Evolutionary conservation across 1,284 basidiomycete species (phyloP).

Genomic region (Blastosporella zonata): DNA sequence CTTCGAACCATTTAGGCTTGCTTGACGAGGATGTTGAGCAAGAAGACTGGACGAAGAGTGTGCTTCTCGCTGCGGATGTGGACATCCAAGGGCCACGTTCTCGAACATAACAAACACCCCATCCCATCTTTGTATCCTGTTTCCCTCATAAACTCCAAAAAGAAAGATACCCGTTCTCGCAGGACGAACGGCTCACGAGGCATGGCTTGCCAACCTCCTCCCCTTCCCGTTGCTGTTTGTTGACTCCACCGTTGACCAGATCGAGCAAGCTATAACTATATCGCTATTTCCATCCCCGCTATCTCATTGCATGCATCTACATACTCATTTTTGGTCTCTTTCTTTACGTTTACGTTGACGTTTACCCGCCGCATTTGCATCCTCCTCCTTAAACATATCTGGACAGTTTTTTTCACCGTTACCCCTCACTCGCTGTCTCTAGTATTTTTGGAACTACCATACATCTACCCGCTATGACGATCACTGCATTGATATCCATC

Average conservation of each 20-base stretch:
- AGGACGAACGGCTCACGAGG: slow-evolving; percentile 2
- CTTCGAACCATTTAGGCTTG: slow-evolving; percentile 42
- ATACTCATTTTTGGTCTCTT: neutral
- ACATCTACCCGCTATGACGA: slow-evolving; percentile 8
- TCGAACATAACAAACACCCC: neutral
- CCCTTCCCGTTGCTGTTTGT: neutral
- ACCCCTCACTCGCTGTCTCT: neutral
- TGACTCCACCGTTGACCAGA: neutral
- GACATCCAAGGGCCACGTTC: slow-evolving; percentile 18
- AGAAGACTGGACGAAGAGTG: slow-evolving; percentile 61
- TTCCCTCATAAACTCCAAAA: neutral
- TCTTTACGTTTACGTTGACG: neutral
- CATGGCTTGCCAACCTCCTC: slow-evolving; percentile 5
- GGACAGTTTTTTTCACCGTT: slow-evolving; percentile 2
- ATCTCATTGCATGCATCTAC: slow-evolving; percentile 12
- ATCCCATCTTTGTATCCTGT: neutral
- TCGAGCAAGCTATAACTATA: slow-evolving; percentile 1
- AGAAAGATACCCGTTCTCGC: slow-evolving; percentile 1
- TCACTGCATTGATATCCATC: slow-evolving; percentile 12
- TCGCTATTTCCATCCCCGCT: slow-evolving; percentile 2
- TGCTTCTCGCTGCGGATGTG: slow-evolving; percentile 51
- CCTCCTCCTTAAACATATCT: neutral
- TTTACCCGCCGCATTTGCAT: slow-evolving; percentile 1
- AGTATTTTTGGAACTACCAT: slow-evolving; percentile 11
- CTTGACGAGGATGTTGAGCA: slow-evolving; percentile 39